Evolutionary conservation across 805 yeast genomes (phyloP).

Genomic region (Priceomyces melissophilus): DNA sequence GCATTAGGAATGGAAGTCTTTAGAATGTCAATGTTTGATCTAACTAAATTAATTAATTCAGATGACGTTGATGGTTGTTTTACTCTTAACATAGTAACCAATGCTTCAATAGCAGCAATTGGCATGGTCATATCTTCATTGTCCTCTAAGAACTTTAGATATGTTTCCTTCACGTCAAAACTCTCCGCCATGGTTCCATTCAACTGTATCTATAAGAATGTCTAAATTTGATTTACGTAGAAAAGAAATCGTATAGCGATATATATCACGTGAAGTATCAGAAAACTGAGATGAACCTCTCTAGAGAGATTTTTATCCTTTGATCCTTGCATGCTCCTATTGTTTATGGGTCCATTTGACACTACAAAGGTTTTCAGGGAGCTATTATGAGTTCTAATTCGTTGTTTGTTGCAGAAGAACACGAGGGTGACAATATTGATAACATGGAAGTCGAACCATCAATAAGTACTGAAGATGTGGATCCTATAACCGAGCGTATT

Average conservation of each 20-base stretch:
- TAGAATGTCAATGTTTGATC: constrained; percentile 69
- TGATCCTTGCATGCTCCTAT: too few relatives aligned
- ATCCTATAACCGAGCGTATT: constrained; percentile 38
- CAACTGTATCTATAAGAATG: too few relatives aligned
- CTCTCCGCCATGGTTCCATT: constrained; percentile 4
- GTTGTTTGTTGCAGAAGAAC: constrained; percentile 24
- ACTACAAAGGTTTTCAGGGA: too few relatives aligned
- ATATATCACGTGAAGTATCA: too few relatives aligned
- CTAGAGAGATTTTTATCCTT: too few relatives aligned
- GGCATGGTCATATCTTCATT: constrained; percentile 99
- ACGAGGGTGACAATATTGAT: constrained; percentile 9
- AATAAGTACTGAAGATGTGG: constrained; percentile 18
- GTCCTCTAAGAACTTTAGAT: constrained; percentile 74
- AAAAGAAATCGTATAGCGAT: too few relatives aligned
- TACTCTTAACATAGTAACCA: constrained; percentile 76
- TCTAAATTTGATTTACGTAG: too few relatives aligned
- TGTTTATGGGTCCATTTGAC: too few relatives aligned
- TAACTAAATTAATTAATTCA: constrained; percentile 79
- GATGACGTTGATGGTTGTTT: constrained; percentile 92
- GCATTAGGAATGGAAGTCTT: constrained; percentile 84
- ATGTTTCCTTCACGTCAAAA: constrained; percentile 81
- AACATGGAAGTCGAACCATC: background rate
- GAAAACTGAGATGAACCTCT: too few relatives aligned
- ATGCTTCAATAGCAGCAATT: constrained; percentile 93
- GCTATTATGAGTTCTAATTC: constrained; percentile 1